These are phyloP conservation scores for Xylariaceae sp. DNA, from an alignment of 2,329 filamentous ascomycete species.

Conservation along the genomic window DNA sequence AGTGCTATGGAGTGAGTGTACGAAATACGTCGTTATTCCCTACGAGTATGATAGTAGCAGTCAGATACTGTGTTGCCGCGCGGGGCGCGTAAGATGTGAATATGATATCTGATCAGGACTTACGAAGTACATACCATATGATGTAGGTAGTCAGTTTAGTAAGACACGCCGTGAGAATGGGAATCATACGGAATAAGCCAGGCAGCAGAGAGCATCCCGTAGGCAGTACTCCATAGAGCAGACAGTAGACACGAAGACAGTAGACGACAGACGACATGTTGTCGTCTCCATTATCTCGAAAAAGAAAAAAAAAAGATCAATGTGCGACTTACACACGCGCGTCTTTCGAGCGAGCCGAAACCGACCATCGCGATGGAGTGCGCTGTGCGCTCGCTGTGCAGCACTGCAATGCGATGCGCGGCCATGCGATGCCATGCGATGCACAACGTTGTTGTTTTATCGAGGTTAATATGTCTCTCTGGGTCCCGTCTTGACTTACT, in stretches of 20 bases:
- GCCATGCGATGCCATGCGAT: constrained; percentile 20
- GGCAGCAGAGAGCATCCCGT: too few species aligned
- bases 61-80: neutral
- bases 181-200: neutral
- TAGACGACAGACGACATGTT: constrained; percentile 5
- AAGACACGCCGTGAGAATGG: neutral
- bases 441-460: constrained; percentile 11
- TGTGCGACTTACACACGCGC: constrained; percentile 11
- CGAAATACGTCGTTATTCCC: too few species aligned
- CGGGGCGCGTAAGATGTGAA: neutral
- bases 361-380: constrained; percentile 9
- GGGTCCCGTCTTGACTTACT: neutral
- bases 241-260: neutral
- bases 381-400: constrained; percentile 10
- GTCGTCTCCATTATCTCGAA: constrained; percentile 2
- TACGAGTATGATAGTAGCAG: neutral
- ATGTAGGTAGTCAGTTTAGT: neutral
- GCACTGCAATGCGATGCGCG: constrained; percentile 11
- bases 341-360: constrained; percentile 1
- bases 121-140: neutral
- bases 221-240: neutral
- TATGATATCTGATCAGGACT: neutral
- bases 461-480: constrained; percentile 8
- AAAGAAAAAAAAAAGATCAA: constrained; percentile 8
- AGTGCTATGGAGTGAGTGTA: too few species aligned